Conservation (phyloP, 371 early-diverging fungal species). For the Thermomucor indicae-seudaticae region DNA sequence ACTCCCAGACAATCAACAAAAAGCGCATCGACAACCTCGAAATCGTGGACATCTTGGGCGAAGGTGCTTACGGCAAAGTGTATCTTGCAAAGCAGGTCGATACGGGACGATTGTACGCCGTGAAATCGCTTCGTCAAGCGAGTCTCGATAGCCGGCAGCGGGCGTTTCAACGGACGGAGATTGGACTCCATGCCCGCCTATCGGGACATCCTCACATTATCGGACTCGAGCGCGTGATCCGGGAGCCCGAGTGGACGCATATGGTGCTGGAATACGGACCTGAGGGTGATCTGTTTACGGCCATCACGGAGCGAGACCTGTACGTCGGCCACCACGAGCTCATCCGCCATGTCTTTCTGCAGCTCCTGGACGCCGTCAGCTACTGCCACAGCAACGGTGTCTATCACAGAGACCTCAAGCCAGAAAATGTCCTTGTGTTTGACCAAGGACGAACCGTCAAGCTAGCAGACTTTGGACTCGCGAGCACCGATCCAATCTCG, state of each 20-base stretch:
- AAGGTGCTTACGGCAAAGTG: conserved; percentile 72
- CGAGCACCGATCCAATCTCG: conserved; percentile 70
- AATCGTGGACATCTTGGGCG: conserved; percentile 52
- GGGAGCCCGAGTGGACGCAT: conserved; percentile 52
- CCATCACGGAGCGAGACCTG: conserved; percentile 55
- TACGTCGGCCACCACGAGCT: conserved; percentile 46
- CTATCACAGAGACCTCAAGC: conserved; percentile 75
- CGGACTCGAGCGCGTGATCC: conserved; percentile 65
- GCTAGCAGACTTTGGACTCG: conserved; percentile 92
- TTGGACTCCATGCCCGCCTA: conserved; percentile 64
- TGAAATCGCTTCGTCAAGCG: conserved; percentile 65
- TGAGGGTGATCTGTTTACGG: conserved; percentile 67
- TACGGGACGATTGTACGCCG: conserved; percentile 36
- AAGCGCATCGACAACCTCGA: conserved; percentile 28
- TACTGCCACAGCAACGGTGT: conserved; percentile 56
- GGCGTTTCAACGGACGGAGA: conserved; percentile 67
- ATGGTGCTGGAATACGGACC: conserved; percentile 70
- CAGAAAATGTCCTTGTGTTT: conserved; percentile 63
- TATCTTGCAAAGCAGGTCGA: conserved; percentile 32
- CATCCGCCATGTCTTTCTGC: conserved; percentile 55
- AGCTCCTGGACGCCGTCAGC: conserved; percentile 55
- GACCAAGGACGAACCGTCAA: conserved; percentile 56
- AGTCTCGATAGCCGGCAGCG: conserved; percentile 56
- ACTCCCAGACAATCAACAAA: conserved; percentile 15
- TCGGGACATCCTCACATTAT: conserved; percentile 72